Evolutionary conservation across 164 flowering plant genomes (phyloP).

Genomic region (Piper betle): DNA sequence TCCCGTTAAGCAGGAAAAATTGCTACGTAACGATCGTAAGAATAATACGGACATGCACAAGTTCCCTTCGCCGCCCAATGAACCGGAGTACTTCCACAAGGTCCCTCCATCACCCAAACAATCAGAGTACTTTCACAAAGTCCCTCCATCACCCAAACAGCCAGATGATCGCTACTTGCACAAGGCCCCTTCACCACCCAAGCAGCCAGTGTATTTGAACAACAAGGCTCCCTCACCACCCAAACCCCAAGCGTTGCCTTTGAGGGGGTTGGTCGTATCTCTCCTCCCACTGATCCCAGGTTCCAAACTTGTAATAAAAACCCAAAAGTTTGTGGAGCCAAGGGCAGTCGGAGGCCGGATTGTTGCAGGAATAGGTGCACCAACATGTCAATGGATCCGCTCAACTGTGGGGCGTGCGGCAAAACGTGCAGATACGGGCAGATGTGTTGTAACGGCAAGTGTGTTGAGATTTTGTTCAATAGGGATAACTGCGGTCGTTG

Average conservation of each 20-base stretch:
- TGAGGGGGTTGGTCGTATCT: conserved; percentile 6
- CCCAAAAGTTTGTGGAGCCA: conserved; percentile 11
- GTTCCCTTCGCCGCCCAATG: not conserved
- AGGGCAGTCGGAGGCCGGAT: conserved; percentile 16
- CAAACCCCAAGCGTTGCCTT: conserved; percentile 7
- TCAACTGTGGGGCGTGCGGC: conserved; percentile 28
- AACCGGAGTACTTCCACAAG: too few species aligned
- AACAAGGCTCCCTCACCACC: too few species aligned
- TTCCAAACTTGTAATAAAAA: conserved; percentile 8
- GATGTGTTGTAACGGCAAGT: conserved; percentile 22
- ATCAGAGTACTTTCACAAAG: too few species aligned
- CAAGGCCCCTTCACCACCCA: too few species aligned
- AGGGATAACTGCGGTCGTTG: conserved; percentile 21
- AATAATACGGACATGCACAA: not conserved
- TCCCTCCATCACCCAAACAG: too few species aligned
- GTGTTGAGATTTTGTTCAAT: conserved; percentile 15
- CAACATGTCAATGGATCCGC: conserved; percentile 9
- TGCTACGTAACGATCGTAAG: too few species aligned
- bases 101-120: too few species aligned
- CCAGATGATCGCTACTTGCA: too few species aligned
- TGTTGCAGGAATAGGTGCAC: conserved; percentile 26
- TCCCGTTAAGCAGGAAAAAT: not conserved
- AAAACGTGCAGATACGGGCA: conserved; percentile 17
- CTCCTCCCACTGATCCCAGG: not conserved
- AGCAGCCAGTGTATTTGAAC: too few species aligned